phyloP scores from a whole-genome alignment of 139 green algal species.

The Haematococcus sp. region DNA sequence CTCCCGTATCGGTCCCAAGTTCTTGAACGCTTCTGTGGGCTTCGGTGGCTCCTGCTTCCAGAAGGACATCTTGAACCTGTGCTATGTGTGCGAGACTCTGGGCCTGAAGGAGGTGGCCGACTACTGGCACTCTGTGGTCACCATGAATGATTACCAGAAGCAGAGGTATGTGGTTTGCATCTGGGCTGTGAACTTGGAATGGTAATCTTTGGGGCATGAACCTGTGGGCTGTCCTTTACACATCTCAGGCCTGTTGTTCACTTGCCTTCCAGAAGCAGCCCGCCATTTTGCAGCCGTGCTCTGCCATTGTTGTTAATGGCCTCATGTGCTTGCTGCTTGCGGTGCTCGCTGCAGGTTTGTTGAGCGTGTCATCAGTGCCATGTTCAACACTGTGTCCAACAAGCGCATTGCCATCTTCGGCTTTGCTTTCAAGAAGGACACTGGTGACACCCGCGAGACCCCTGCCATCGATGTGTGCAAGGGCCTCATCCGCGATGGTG shows the following conservation, averaged over 20 bases:
- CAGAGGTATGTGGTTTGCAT: constrained; percentile 69
- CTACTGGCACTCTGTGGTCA: constrained; percentile 92
- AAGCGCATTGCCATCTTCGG: constrained; percentile 97
- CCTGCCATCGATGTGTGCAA: constrained; percentile 98
- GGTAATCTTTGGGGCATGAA: not conserved
- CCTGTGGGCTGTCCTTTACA: too few species aligned
- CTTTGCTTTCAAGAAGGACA: constrained; percentile 99
- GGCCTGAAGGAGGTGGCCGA: constrained; percentile 92
- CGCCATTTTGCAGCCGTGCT: too few species aligned
- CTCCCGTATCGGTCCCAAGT: constrained; percentile 94
- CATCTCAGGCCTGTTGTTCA: too few species aligned
- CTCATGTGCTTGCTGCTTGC: too few species aligned
- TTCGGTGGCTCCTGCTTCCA: constrained; percentile 99
- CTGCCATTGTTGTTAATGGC: too few species aligned
- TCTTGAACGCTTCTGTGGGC: constrained; percentile 95
- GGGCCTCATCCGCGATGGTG: constrained; percentile 72
- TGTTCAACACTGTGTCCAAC: constrained; percentile 99
- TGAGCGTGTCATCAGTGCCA: constrained; percentile 87
- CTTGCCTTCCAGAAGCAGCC: not conserved
- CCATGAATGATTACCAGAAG: constrained; percentile 99
- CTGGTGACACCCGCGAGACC: constrained; percentile 95
- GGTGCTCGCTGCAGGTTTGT: constrained; percentile 80
- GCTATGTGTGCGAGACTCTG: constrained; percentile 95
- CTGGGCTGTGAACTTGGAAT: not conserved
- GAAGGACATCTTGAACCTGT: constrained; percentile 99